Conservation (phyloP, 495 filamentous ascomycete genomes). For the Physcia stellaris region DNA sequence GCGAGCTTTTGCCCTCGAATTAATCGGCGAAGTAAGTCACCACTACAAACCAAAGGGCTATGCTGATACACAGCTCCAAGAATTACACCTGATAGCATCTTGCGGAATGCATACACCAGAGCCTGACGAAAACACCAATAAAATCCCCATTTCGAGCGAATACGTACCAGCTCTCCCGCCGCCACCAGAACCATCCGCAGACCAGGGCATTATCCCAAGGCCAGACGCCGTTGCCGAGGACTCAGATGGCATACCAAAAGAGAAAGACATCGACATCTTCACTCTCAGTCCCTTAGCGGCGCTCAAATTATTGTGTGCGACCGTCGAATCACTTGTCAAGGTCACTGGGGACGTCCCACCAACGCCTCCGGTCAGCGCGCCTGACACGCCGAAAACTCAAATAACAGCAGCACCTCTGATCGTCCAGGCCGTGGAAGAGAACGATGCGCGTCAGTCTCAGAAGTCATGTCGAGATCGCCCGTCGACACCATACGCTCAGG, state of each 20-base stretch:
- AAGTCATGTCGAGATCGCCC: constrained; percentile 4
- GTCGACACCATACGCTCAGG: constrained; percentile 4
- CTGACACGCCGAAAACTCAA: constrained; percentile 44
- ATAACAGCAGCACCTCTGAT: constrained; percentile 26
- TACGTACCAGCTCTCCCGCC: constrained; percentile 13
- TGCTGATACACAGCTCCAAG: no score
- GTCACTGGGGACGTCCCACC: constrained; percentile 61
- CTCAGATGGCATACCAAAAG: constrained; percentile 7
- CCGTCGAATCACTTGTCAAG: constrained; percentile 58
- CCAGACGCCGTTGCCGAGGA: constrained; percentile 9
- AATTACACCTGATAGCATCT: no score
- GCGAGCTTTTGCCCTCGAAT: no score
- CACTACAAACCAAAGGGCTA: no score
- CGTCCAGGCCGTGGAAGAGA: constrained; percentile 44
- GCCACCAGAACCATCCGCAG: constrained; percentile 19
- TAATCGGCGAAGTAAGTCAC: no score
- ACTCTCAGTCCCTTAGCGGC: constrained; percentile 58
- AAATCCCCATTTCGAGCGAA: no score
- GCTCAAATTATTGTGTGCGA: constrained; percentile 61
- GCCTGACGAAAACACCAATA: no score
- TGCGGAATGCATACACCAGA: no score
- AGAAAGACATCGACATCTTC: constrained; percentile 44
- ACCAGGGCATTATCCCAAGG: constrained; percentile 9
- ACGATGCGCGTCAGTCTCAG: constrained; percentile 21
- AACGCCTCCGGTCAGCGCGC: constrained; percentile 50